phyloP scores from a whole-genome alignment of 345 rosid species.

The Crucihimalaya himalaica region DNA sequence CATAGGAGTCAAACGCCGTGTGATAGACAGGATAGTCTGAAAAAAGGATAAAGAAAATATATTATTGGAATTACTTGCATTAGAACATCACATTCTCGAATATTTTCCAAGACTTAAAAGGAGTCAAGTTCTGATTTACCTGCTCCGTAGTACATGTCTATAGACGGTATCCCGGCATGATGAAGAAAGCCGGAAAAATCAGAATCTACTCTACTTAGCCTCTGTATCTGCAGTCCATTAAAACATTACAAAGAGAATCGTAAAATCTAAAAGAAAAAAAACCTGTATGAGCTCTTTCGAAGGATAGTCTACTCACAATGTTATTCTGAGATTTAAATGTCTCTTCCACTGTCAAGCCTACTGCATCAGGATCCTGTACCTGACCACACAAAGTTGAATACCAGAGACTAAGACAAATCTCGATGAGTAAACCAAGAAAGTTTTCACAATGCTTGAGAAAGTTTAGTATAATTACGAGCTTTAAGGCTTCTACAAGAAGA shows the following conservation, averaged over 20 bases:
- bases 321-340: constrained; percentile 56
- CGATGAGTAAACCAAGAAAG: not conserved
- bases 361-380: constrained; percentile 81
- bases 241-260: constrained; percentile 1
- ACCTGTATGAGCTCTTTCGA: not conserved
- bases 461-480: constrained; percentile 49
- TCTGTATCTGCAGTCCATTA: constrained; percentile 62
- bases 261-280: not conserved
- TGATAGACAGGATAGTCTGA: constrained; percentile 94
- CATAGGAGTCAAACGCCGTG: constrained; percentile 85
- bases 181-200: constrained; percentile 97
- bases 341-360: constrained; percentile 59
- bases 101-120: not conserved
- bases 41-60: not conserved
- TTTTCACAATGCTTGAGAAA: not conserved
- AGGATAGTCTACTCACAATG: constrained; percentile 33
- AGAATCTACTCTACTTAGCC: constrained; percentile 83
- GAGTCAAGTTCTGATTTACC: constrained; percentile 47
- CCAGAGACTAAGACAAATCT: not conserved
- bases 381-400: constrained; percentile 35
- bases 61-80: constrained; percentile 6
- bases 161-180: constrained; percentile 85
- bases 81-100: not conserved
- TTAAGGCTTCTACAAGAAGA: constrained; percentile 71
- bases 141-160: constrained; percentile 88